Evolutionary conservation across 345 rosid genomes (phyloP).

Genomic region (Moricandia arvensis): DNA sequence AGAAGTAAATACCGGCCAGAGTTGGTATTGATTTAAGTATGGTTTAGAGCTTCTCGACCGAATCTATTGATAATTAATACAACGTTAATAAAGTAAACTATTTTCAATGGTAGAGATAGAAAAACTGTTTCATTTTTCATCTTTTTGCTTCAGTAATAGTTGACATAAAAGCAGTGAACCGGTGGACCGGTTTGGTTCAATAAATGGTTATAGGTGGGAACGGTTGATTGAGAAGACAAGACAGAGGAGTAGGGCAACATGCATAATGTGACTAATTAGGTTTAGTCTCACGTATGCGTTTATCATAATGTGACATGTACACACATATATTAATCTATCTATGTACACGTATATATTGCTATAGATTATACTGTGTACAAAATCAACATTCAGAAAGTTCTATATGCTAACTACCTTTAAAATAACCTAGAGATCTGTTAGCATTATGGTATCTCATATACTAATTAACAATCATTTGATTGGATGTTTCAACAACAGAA

Average conservation of each 20-base stretch:
- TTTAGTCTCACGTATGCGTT: constrained; percentile 21
- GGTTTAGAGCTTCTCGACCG: constrained; percentile 2
- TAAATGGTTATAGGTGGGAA: constrained; percentile 11
- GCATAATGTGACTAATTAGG: constrained; percentile 36
- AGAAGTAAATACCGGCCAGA: not conserved
- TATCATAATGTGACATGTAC: not conserved
- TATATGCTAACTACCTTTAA: not conserved
- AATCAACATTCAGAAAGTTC: not conserved
- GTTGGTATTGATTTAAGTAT: not conserved
- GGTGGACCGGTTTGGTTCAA: constrained; percentile 19
- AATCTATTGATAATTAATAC: not conserved
- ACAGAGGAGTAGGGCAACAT: constrained; percentile 10
- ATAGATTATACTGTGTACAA: not conserved
- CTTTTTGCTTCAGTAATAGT: not conserved
- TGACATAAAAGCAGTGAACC: not conserved
- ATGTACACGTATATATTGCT: not conserved
- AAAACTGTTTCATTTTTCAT: not conserved
- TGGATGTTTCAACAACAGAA: not conserved
- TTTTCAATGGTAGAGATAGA: not conserved
- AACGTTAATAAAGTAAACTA: not conserved
- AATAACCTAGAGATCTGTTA: not conserved
- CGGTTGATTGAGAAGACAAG: constrained; percentile 15
- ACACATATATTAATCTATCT: not conserved
- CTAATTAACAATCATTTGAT: not conserved
- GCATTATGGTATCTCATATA: not conserved